Evolutionary conservation across 129 eudicot genomes (phyloP), one percentile per base, ranked within the genome.

Genomic region (Arctium minus): DNA sequence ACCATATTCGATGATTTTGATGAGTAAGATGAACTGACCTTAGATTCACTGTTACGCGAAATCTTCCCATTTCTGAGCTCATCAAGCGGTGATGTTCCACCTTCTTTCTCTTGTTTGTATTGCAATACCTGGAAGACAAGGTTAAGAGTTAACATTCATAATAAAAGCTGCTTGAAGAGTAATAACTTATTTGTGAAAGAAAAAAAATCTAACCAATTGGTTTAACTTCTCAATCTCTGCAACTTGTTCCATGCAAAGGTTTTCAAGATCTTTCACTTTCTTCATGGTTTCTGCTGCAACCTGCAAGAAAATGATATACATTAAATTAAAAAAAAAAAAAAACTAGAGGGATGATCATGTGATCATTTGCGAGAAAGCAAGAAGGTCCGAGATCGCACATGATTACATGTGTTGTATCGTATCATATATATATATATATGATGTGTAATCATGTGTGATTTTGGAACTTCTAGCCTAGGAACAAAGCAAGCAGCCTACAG

Each of bases 141-240:
- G 3, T 37, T 60, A 17, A 62, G 9, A 62, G 35, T 6, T 9
- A 69, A 39, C 70, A 48, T 79, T 73, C 64, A 5, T 44, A 67
- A 50, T 3, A 15, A 60, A 64, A 40, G 36, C 71, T 22, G 46
- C 29, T 67, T 31, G 15, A 0, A 35, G 27, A 22, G 27, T 22
- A 22, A 22, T 22, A 22, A 22, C 27, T 22, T 22, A 39, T 9
- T 4, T 67, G 38, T 77, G 17, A 18, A 60, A 38, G 36, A 75
- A 72, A 56, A 77, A n/a, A 74, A 32, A 75, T 70, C 35, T 35
- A 50, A 93, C 99, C 98, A 83, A 50, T 72, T 73, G 88, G 78
- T 90, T 93, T 78, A 96, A 89, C 86, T 82, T 90, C 87, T 93
- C 99, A 82, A 96, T 92, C 87, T 92, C 90, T 70, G 92, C 93